Percentiles rank a stretch among this genome's conserved stretches.
phyloP scores from a whole-genome alignment of 2,329 filamentous ascomycete genomes.

The Xylariaceae sp. region DNA sequence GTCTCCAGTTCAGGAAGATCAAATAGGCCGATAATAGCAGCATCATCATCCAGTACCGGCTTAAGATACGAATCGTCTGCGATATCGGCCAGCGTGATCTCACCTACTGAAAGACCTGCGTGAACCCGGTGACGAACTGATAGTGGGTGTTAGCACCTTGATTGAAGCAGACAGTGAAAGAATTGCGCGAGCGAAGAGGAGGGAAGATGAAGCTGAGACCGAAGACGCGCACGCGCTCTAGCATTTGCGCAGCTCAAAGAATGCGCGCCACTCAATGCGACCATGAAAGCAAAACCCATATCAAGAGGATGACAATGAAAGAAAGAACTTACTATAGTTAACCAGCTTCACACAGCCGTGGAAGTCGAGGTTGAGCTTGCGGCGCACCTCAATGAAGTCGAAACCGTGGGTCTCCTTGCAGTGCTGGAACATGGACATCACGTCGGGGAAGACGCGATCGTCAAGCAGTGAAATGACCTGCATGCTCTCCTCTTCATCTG shows the following conservation, averaged over 20 bases:
- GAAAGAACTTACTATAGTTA: conserved; percentile 51
- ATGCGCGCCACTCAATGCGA: neutral
- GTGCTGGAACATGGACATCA: conserved; percentile 60
- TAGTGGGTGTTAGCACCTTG: conserved; percentile 5
- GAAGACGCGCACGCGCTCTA: too few species aligned
- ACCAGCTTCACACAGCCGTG: conserved; percentile 68
- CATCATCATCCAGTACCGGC: conserved; percentile 83
- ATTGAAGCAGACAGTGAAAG: neutral
- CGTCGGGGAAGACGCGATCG: conserved; percentile 58
- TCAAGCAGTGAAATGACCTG: conserved; percentile 64
- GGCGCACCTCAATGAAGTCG: conserved; percentile 58
- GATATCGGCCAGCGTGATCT: conserved; percentile 58
- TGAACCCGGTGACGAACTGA: conserved; percentile 45
- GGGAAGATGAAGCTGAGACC: neutral
- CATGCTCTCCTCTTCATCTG: conserved; percentile 54
- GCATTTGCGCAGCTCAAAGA: too few species aligned
- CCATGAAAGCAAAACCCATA: neutral
- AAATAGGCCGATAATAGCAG: conserved; percentile 79
- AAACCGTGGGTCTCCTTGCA: conserved; percentile 62
- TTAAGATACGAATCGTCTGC: conserved; percentile 76
- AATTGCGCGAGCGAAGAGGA: neutral
- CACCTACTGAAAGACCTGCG: conserved; percentile 44
- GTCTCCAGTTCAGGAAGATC: conserved; percentile 55
- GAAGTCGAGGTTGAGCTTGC: conserved; percentile 60
- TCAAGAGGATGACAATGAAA: neutral